Evolutionary conservation across 2,329 filamentous ascomycete genomes (phyloP).

Genomic region (Exserohilum turcica): DNA sequence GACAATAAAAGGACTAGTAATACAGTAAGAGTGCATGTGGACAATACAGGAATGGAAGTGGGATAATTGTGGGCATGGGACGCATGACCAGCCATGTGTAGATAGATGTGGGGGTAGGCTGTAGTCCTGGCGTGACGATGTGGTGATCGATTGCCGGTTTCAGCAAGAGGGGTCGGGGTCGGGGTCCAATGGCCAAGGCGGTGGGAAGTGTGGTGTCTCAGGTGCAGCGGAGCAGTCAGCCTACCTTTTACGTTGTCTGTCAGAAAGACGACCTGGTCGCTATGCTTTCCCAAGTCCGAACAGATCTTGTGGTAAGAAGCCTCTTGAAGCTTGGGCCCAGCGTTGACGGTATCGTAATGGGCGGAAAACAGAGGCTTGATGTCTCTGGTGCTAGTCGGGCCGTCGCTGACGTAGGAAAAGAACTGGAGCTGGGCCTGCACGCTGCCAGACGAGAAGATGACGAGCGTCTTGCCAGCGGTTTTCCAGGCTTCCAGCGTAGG

Average conservation of each 20-base stretch:
- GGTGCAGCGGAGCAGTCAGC: neutral
- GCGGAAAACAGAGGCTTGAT: conserved; percentile 45
- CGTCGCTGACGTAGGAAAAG: conserved; percentile 63
- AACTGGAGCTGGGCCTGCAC: conserved; percentile 81
- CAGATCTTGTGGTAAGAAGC: conserved; percentile 72
- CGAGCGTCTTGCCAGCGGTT: conserved; percentile 59
- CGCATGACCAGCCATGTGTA: conserved; percentile 6
- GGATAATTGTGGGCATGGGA: conserved; percentile 1
- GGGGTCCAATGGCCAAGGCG: neutral
- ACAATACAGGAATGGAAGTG: neutral
- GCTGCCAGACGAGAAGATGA: conserved; percentile 83
- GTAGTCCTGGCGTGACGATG: conserved; percentile 3
- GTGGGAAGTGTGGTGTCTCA: conserved; percentile 19
- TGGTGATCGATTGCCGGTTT: conserved; percentile 8
- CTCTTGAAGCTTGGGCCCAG: conserved; percentile 72
- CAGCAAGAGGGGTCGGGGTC: conserved; percentile 11
- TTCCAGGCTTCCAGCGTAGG: conserved; percentile 66
- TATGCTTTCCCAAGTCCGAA: conserved; percentile 50
- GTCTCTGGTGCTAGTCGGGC: conserved; percentile 49
- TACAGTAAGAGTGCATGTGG: neutral
- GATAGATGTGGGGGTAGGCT: neutral
- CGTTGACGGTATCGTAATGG: conserved; percentile 77
- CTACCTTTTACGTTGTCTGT: conserved; percentile 74
- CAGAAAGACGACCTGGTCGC: conserved; percentile 71
- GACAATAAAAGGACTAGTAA: neutral